Percentiles rank a stretch among this genome's conserved stretches.
Evolutionary conservation across 306 rosid genomes (phyloP).

Genomic region (Acmispon strigosus): DNA sequence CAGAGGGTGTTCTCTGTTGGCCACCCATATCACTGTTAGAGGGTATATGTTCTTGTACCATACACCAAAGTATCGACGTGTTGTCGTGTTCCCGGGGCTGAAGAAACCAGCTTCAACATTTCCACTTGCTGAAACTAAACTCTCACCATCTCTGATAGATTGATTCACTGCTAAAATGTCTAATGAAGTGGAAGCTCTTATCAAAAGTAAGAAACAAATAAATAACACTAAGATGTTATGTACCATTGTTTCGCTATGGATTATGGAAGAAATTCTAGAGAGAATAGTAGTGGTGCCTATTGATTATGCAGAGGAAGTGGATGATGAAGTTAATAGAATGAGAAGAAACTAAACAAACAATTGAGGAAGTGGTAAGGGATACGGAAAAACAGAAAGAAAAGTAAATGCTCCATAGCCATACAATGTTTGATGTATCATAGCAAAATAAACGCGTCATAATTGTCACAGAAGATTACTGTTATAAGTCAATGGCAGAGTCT

Average conservation of each 20-base stretch:
- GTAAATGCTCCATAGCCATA: no score
- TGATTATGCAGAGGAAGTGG: no score
- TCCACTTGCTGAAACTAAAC: conserved; percentile 10
- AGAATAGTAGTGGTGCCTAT: no score
- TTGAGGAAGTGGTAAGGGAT: no score
- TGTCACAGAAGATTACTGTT: no score
- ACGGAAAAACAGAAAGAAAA: no score
- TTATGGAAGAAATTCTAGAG: neutral
- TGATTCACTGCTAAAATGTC: neutral
- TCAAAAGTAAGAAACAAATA: neutral
- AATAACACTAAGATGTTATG: neutral
- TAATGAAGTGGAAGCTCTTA: neutral
- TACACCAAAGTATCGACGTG: conserved; percentile 2
- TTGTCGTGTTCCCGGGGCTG: conserved; percentile 6
- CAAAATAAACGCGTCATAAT: no score
- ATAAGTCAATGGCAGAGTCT: no score
- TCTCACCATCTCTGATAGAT: neutral
- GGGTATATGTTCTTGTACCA: conserved; percentile 12
- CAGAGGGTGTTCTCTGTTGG: conserved; percentile 9
- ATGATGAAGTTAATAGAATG: no score
- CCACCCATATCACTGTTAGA: conserved; percentile 20
- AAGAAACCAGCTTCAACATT: conserved; percentile 11
- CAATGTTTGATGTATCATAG: no score
- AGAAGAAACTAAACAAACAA: no score
- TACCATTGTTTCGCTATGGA: neutral